These are phyloP conservation scores for Rhinocladiella similis DNA, from an alignment of 2,329 filamentous ascomycete genomes.

Conservation along the genomic window DNA sequence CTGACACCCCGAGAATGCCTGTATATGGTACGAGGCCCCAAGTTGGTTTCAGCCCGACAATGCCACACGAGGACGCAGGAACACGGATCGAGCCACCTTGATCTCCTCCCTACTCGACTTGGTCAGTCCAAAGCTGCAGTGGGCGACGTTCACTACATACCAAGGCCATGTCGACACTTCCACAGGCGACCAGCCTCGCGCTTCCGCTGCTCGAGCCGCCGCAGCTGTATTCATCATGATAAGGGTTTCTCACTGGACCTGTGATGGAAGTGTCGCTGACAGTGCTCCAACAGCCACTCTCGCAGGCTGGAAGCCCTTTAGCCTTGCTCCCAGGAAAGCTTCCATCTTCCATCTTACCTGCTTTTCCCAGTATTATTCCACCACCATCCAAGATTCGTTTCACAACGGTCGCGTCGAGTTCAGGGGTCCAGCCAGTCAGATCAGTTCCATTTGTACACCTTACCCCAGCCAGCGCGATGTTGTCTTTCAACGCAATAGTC, in stretches of 20 bases:
- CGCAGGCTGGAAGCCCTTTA: conserved; percentile 49
- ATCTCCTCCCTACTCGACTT: not conserved
- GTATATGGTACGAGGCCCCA: conserved; percentile 53
- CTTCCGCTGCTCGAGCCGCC: conserved; percentile 51
- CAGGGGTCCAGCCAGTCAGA: conserved; percentile 39
- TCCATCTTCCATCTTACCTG: too few relatives aligned
- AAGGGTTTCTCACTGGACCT: conserved; percentile 51
- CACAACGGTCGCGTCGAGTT: conserved; percentile 49
- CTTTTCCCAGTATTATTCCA: conserved; percentile 35
- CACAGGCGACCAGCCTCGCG: conserved; percentile 44
- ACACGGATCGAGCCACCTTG: conserved; percentile 39
- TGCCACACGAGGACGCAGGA: conserved; percentile 48
- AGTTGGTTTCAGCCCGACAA: conserved; percentile 53
- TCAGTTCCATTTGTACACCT: conserved; percentile 45
- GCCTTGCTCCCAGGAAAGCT: too few relatives aligned
- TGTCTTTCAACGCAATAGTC: conserved; percentile 46
- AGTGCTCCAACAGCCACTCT: conserved; percentile 48
- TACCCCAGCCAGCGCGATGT: conserved; percentile 47
- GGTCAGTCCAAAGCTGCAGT: conserved; percentile 29
- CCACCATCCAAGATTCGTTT: conserved; percentile 45
- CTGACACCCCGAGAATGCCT: conserved; percentile 46
- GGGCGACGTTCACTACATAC: conserved; percentile 35
- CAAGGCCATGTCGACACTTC: conserved; percentile 29
- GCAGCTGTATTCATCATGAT: conserved; percentile 38
- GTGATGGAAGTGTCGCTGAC: conserved; percentile 46